phyloP scores from a whole-genome alignment of 2,329 filamentous ascomycete species.

The Monilinia fructigena region DNA sequence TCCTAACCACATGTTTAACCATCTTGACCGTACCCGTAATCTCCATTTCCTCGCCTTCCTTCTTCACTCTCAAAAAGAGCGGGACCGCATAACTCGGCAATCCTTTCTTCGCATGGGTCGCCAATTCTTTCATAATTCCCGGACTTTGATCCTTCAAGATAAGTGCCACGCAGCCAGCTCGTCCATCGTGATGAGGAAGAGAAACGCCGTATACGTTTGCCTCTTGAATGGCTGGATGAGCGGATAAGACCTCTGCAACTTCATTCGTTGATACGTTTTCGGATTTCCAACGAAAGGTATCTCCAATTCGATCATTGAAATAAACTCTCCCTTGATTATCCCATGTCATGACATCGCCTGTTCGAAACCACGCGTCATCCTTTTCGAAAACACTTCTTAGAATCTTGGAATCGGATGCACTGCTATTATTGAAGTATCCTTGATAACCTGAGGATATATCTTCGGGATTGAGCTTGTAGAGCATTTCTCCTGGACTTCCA shows the following conservation, averaged over 20 bases:
- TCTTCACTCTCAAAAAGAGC: conserved; percentile 70
- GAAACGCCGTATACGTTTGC: conserved; percentile 84
- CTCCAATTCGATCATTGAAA: conserved; percentile 79
- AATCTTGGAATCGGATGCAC: conserved; percentile 71
- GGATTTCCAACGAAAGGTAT: conserved; percentile 78
- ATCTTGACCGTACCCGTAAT: conserved; percentile 87
- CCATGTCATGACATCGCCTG: conserved; percentile 76
- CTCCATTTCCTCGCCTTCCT: conserved; percentile 49
- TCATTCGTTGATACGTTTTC: conserved; percentile 83
- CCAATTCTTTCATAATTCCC: conserved; percentile 57
- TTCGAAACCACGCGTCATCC: conserved; percentile 80
- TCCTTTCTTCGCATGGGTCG: conserved; percentile 53
- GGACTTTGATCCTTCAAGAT: conserved; percentile 50
- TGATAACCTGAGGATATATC: conserved; percentile 67
- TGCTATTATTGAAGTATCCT: conserved; percentile 75
- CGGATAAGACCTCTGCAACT: conserved; percentile 71
- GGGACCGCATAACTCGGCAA: conserved; percentile 76
- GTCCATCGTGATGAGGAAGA: conserved; percentile 77
- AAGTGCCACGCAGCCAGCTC: conserved; percentile 78
- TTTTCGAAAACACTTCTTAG: conserved; percentile 69
- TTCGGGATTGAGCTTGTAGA: conserved; percentile 66
- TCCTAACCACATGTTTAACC: conserved; percentile 72
- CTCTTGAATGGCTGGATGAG: conserved; percentile 66
- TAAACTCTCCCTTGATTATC: conserved; percentile 69
- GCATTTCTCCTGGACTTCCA: conserved; percentile 71